These are phyloP conservation scores for Sugiyamaella mastotermitis DNA, from an alignment of 805 yeast genomes.

Conservation along the genomic window DNA sequence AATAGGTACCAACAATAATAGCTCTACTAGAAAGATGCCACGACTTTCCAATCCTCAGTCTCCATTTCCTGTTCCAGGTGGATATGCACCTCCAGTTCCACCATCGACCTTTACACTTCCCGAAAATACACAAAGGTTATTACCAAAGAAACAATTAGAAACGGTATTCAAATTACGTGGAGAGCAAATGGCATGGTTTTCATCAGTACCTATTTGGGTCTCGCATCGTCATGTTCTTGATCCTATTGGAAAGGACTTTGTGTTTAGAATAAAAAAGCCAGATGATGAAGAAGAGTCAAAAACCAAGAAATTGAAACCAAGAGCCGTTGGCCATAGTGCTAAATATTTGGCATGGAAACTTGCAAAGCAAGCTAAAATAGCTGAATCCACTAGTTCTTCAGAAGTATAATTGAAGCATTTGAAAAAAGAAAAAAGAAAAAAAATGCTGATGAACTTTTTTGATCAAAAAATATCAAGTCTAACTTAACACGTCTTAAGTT, in stretches of 20 bases:
- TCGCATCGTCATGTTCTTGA: conserved; percentile 18
- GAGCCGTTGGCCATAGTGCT: conserved; percentile 64
- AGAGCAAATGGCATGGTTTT: conserved; percentile 23
- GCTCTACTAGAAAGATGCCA: neutral
- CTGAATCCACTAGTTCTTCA: no score
- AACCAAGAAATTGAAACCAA: conserved; percentile 22
- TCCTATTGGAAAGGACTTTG: conserved; percentile 19
- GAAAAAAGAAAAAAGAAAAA: no score
- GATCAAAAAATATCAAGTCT: no score
- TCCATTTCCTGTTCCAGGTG: neutral
- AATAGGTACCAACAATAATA: neutral
- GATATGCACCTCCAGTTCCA: conserved; percentile 23
- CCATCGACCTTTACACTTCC: conserved; percentile 32
- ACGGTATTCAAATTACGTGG: conserved; percentile 17
- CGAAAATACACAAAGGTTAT: conserved; percentile 19
- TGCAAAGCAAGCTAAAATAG: no score
- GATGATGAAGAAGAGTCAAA: conserved; percentile 24
- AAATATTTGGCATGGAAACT: conserved; percentile 60
- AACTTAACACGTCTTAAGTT: no score
- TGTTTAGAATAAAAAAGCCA: conserved; percentile 20
- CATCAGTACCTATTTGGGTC: conserved; percentile 23
- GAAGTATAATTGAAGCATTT: no score
- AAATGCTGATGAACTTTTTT: no score
- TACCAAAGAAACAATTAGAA: conserved; percentile 18
- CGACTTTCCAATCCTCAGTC: neutral